Percentiles rank a stretch among this genome's conserved stretches.
These are phyloP conservation scores for Graphilbum fragrans DNA, from an alignment of 2,329 filamentous ascomycete genomes.

Conservation along the genomic window DNA sequence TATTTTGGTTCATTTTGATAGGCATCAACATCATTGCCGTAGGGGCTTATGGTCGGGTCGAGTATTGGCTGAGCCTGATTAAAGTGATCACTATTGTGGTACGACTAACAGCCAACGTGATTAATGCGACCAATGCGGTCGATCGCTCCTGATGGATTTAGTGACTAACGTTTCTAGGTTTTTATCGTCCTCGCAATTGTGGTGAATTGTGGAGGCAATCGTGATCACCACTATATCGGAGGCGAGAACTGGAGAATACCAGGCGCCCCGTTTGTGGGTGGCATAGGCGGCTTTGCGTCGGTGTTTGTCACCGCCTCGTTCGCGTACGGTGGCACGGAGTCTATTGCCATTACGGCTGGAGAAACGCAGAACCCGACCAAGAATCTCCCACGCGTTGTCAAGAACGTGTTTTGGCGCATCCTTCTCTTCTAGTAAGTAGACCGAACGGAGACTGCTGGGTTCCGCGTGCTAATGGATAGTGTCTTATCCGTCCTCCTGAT, in stretches of 20 bases:
- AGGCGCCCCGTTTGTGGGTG: constrained; percentile 51
- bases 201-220: constrained; percentile 46
- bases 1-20: constrained; percentile 63
- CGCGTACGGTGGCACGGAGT: constrained; percentile 55
- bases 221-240: constrained; percentile 40
- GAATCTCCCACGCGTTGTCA: constrained; percentile 49
- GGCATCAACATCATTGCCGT: constrained; percentile 60
- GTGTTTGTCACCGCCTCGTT: constrained; percentile 52
- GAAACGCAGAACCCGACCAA: constrained; percentile 51
- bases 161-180: constrained; percentile 21
- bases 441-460: too few species aligned
- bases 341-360: constrained; percentile 63
- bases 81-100: constrained; percentile 60
- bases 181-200: constrained; percentile 53
- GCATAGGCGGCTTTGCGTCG: constrained; percentile 53
- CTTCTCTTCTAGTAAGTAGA: constrained; percentile 32
- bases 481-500: constrained; percentile 38
- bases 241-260: constrained; percentile 44
- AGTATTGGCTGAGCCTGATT: constrained; percentile 68
- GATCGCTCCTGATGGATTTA: neutral
- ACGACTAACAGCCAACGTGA: too few species aligned
- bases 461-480: constrained; percentile 5
- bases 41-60: constrained; percentile 60
- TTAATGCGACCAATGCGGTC: neutral
- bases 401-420: constrained; percentile 54